Evolutionary conservation across 2,329 filamentous ascomycete genomes (phyloP).

Genomic region (Aspergillus thermomutatus): DNA sequence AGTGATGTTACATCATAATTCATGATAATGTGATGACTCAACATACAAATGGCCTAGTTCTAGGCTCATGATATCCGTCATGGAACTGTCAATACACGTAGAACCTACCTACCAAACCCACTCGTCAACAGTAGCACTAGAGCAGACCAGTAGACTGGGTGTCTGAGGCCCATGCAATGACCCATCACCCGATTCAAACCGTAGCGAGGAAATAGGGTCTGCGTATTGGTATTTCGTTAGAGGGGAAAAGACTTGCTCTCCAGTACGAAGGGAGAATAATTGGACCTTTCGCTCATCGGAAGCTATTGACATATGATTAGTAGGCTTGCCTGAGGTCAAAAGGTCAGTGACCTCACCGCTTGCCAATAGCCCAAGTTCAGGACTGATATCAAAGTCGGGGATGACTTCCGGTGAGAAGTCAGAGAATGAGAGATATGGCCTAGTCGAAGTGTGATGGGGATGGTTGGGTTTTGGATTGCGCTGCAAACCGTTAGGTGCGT

Average conservation of each 20-base stretch:
- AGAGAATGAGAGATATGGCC: constrained; percentile 35
- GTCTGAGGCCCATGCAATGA: constrained; percentile 24
- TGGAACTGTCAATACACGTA: background rate
- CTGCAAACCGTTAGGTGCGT: constrained; percentile 25
- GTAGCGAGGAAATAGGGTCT: constrained; percentile 25
- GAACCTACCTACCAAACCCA: constrained; percentile 33
- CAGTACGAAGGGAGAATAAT: constrained; percentile 38
- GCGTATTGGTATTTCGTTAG: constrained; percentile 24
- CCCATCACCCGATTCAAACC: constrained; percentile 31
- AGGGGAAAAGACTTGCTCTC: constrained; percentile 29
- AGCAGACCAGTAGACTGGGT: constrained; percentile 34
- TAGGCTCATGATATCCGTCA: background rate
- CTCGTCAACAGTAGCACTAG: constrained; percentile 32
- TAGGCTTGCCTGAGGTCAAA: background rate
- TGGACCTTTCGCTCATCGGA: constrained; percentile 33
- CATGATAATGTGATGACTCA: background rate
- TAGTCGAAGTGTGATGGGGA: constrained; percentile 26
- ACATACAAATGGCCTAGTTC: background rate
- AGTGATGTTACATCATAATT: background rate
- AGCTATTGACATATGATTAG: constrained; percentile 15
- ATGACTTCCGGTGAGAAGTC: constrained; percentile 27
- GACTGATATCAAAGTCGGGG: constrained; percentile 36
- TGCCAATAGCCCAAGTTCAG: constrained; percentile 37
- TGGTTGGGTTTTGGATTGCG: constrained; percentile 26
- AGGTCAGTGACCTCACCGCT: constrained; percentile 26